Conservation (phyloP, 176 grass and related monocot species). For the Phyllostachys edulis region DNA sequence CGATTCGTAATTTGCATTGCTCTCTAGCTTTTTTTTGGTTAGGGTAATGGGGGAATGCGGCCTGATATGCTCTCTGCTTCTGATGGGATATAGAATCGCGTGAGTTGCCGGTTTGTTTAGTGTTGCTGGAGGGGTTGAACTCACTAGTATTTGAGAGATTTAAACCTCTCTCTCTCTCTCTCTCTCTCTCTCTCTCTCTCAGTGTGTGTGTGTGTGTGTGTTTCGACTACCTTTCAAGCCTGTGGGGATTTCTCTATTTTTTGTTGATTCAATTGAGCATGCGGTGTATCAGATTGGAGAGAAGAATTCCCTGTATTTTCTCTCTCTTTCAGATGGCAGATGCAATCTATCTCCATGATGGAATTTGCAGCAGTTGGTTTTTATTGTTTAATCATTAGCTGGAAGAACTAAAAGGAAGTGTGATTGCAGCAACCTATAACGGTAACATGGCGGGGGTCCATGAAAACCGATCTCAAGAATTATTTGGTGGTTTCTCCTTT, state of each 20-base stretch:
- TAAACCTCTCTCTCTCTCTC: too few relatives aligned
- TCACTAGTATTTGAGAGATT: too few relatives aligned
- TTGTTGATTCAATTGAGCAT: background rate
- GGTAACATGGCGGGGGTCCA: background rate
- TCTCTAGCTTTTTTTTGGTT: too few relatives aligned
- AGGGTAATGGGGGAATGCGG: too few relatives aligned
- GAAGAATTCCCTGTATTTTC: background rate
- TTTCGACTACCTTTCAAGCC: background rate
- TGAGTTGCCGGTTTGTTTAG: too few relatives aligned
- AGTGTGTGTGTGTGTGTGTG: too few relatives aligned
- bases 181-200: too few relatives aligned
- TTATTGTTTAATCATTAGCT: background rate
- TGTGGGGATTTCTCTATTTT: background rate
- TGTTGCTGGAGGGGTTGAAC: too few relatives aligned
- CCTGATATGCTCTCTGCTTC: too few relatives aligned
- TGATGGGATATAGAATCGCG: too few relatives aligned
- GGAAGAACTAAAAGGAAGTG: background rate
- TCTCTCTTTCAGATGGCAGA: background rate
- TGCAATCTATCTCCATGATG: background rate
- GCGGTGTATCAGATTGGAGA: background rate
- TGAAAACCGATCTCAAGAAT: background rate
- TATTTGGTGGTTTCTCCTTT: constrained; percentile 29
- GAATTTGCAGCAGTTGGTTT: background rate
- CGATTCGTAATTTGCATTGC: too few relatives aligned
- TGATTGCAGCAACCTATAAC: background rate